Percentiles rank a stretch among this genome's conserved stretches.
These are phyloP conservation scores for Phytophthora litchii DNA, from an alignment of 352 stramenopile genomes.

Conservation along the genomic window DNA sequence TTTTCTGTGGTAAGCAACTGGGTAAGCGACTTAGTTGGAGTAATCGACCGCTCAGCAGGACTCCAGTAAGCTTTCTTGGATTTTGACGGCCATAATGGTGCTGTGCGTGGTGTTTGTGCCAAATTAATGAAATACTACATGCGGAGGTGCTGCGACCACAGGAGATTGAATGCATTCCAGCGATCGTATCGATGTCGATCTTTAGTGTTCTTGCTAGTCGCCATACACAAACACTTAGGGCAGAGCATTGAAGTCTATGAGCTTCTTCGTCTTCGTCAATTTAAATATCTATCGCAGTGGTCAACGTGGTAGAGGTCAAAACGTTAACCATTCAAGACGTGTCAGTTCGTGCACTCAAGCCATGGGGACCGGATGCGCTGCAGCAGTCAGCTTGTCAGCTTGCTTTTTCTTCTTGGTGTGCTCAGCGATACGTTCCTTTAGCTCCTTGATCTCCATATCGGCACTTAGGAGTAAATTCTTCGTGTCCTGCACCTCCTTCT, in stretches of 20 bases:
- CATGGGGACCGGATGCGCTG: background rate
- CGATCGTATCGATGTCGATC: too few species aligned
- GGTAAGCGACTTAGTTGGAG: slow-evolving; percentile 5
- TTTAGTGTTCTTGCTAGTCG: too few species aligned
- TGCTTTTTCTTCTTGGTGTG: slow-evolving; percentile 82
- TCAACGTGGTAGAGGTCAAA: background rate
- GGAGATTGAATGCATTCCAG: too few species aligned
- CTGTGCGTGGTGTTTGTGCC: too few species aligned
- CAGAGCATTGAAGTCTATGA: background rate
- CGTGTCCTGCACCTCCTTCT: slow-evolving; percentile 68
- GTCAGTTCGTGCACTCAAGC: background rate
- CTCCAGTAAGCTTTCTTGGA: background rate
- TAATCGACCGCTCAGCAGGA: background rate
- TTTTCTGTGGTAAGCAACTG: background rate
- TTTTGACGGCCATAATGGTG: too few species aligned
- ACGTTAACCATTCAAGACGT: slow-evolving; percentile 3
- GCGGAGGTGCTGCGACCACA: too few species aligned
- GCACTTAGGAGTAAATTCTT: slow-evolving; percentile 71
- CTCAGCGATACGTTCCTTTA: slow-evolving; percentile 76
- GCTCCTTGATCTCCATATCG: slow-evolving; percentile 77
- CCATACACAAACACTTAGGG: background rate
- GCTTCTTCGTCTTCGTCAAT: background rate
- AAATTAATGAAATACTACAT: too few species aligned
- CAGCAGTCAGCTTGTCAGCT: slow-evolving; percentile 52
- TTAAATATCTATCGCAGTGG: slow-evolving; percentile 1